Evolutionary conservation across 2,329 filamentous ascomycete species (phyloP), one percentile per base, ranked within the genome.

Genomic region (Myriosclerotinia curreyana): DNA sequence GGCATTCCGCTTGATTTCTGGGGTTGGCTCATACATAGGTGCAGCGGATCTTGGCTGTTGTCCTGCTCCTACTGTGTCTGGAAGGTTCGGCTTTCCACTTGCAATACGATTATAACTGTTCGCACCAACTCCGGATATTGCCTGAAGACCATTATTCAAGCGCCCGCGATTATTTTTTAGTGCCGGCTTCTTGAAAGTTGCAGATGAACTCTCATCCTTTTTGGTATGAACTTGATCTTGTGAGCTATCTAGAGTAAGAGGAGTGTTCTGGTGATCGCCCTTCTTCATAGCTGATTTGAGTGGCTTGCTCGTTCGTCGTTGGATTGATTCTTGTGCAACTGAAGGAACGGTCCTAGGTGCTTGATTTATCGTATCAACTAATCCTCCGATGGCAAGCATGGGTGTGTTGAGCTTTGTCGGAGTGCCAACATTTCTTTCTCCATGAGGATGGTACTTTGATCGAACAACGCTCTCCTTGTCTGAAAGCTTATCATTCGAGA

Each of bases 261-360:
- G 22, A 36, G 15, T 25, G 44, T 48, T 42, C 12, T 59, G 55
- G 12, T 59, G 8, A 20, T 59, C 55, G 11, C n/a, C 15, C 48
- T 62, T 50, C 36, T 65, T 69, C 61, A 69, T 20, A 49, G 63
- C 64, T 2, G 65, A 65, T 59, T 64, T 69, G 1, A 49, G 20
- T 9, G 58, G 52, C 42, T 54, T 58, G 31, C 25, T 20, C 40
- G 28, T 48, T 44, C 64, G 59, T 42, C 50, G 54, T 56, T 36
- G 49, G n/a, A 25, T 28, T 15, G 55, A 60, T 51, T 66, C 64
- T 42, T 66, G 49, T 44, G 22, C 50, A 36, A 52, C 8, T 15
- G 61, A 62, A 11, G 28, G 64, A 20, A 44, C 14, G 3, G 28
- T 6, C n/a, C 31, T 51, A 5, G 44, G 7, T 1, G n/a, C 6